A percentile compares a stretch with the other conserved stretches of the same genome.
Evolutionary conservation across 139 green algal genomes (phyloP).

Genomic region (Eudorina sp.): DNA sequence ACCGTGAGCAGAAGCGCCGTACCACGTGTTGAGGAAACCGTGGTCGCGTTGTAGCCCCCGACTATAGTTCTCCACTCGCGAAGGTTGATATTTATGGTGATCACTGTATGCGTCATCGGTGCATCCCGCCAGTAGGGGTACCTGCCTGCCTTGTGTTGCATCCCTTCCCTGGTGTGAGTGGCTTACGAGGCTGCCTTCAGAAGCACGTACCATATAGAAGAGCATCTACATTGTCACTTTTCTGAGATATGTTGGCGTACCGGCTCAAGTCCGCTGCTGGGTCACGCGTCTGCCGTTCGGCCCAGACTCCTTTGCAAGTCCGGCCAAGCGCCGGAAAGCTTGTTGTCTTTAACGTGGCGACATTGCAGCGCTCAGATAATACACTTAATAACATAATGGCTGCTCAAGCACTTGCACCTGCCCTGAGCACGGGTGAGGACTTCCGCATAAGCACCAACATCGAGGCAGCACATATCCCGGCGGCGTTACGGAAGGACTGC

Average conservation of each 20-base stretch:
- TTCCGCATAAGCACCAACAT: conserved; percentile 54
- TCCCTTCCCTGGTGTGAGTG: no score
- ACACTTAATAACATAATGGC: conserved; percentile 37
- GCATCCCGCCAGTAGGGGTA: no score
- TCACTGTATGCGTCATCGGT: no score
- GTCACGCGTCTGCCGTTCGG: conserved; percentile 28
- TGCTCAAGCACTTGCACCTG: not conserved
- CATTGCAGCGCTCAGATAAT: conserved; percentile 41
- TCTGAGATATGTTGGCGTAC: conserved; percentile 2
- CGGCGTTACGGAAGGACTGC: conserved; percentile 79
- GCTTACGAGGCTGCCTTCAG: no score
- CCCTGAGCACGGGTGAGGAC: conserved; percentile 51
- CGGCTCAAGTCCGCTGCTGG: not conserved
- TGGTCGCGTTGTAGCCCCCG: no score
- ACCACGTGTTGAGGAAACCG: no score
- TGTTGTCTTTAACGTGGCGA: conserved; percentile 23
- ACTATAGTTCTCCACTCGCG: no score
- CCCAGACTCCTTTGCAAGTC: not conserved
- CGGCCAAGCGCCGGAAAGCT: conserved; percentile 16
- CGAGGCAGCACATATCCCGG: conserved; percentile 43
- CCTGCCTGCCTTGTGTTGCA: no score
- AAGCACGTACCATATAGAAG: no score
- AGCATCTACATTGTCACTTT: no score
- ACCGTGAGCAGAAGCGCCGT: no score
- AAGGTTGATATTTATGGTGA: no score